phyloP scores from a whole-genome alignment of 1,284 basidiomycete genomes.

The Malassezia japonica region DNA sequence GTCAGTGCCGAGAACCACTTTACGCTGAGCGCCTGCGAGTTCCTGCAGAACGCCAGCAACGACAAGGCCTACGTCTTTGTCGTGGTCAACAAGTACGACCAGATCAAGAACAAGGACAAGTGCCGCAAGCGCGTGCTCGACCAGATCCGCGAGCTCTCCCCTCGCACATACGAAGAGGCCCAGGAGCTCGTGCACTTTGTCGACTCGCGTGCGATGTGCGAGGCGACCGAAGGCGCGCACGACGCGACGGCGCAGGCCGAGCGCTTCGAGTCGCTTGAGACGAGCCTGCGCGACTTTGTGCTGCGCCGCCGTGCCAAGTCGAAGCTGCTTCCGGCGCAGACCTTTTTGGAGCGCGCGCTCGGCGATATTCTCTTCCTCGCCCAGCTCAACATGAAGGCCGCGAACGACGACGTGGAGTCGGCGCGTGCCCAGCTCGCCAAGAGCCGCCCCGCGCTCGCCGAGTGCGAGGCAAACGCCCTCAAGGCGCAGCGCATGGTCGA shows the following conservation, averaged over 20 bases:
- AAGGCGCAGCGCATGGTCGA: constrained; percentile 70
- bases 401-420: constrained; percentile 66
- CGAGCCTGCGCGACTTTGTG: constrained; percentile 86
- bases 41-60: constrained; percentile 81
- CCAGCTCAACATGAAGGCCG: constrained; percentile 73
- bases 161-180: constrained; percentile 79
- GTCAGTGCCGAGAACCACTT: constrained; percentile 98
- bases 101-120: constrained; percentile 89
- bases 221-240: constrained; percentile 25
- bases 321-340: constrained; percentile 89
- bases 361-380: constrained; percentile 80
- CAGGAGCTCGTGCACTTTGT: constrained; percentile 96
- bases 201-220: constrained; percentile 58
- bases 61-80: constrained; percentile 98
- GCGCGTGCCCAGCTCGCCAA: constrained; percentile 64
- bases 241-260: constrained; percentile 53
- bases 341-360: constrained; percentile 80
- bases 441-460: constrained; percentile 72
- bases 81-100: constrained; percentile 96
- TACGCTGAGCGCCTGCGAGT: constrained; percentile 88
- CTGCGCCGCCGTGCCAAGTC: constrained; percentile 88
- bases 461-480: constrained; percentile 67
- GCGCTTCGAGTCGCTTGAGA: constrained; percentile 76
- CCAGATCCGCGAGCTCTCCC: constrained; percentile 85
- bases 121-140: constrained; percentile 81